Evolutionary conservation across 2,329 filamentous ascomycete genomes (phyloP).

Genomic region (Diaporthe sp.): DNA sequence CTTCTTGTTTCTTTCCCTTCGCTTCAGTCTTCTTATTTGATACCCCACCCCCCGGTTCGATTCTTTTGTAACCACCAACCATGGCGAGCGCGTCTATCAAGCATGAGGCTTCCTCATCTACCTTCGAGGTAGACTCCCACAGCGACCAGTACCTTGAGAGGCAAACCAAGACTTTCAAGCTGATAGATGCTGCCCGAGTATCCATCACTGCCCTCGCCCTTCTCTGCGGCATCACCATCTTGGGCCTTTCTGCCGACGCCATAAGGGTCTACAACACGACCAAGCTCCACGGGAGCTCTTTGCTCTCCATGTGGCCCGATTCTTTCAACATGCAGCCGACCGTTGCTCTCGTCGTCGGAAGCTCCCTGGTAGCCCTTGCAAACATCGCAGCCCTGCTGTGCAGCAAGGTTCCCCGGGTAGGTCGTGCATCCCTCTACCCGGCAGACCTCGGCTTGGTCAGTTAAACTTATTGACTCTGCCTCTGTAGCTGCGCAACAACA

Average conservation of each 20-base stretch:
- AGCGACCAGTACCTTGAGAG: conserved; percentile 47
- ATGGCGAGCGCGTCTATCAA: conserved; percentile 34
- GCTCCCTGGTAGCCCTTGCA: conserved; percentile 59
- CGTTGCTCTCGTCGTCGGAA: conserved; percentile 63
- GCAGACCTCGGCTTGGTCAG: neutral
- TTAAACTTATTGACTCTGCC: conserved; percentile 1
- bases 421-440: conserved; percentile 40
- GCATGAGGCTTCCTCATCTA: conserved; percentile 50
- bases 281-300: conserved; percentile 55
- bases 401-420: conserved; percentile 61
- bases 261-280: conserved; percentile 67
- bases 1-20: neutral
- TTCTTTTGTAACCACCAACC: conserved; percentile 1
- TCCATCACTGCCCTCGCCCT: conserved; percentile 62
- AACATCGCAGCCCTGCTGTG: conserved; percentile 60
- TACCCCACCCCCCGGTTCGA: conserved; percentile 12
- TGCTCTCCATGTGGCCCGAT: conserved; percentile 68
- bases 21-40: conserved; percentile 4
- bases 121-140: conserved; percentile 58
- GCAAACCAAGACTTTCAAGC: conserved; percentile 49
- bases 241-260: conserved; percentile 65
- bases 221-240: conserved; percentile 60
- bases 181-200: conserved; percentile 56
- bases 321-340: conserved; percentile 68
- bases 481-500: conserved; percentile 51